Evolutionary conservation across 352 stramenopile genomes (phyloP).

Genomic region (Globisporangium polare): DNA sequence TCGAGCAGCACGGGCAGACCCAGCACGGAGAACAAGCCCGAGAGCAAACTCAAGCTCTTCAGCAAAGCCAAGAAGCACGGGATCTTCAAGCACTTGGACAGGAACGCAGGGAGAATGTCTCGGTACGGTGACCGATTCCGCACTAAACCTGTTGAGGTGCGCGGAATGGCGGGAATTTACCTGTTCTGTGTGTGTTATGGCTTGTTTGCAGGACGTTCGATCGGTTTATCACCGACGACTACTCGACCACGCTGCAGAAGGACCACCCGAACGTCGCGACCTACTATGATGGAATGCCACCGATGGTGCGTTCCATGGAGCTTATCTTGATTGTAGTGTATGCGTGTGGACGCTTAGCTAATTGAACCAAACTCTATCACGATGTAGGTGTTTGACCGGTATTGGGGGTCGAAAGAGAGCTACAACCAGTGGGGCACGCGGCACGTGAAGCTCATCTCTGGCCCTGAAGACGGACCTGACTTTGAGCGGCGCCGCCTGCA

Average conservation of each 20-base stretch:
- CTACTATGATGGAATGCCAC: conserved; percentile 51
- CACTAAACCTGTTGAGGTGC: background rate
- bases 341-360: background rate
- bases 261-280: conserved; percentile 54
- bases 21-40: conserved; percentile 38
- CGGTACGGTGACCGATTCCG: conserved; percentile 24
- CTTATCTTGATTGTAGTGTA: background rate
- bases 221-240: conserved; percentile 58
- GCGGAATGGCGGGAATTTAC: background rate
- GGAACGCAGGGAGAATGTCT: conserved; percentile 37
- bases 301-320: conserved; percentile 2
- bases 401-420: conserved; percentile 66
- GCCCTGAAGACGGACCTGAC: conserved; percentile 24
- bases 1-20: conserved; percentile 28
- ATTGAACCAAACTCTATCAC: background rate
- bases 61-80: conserved; percentile 55
- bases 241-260: conserved; percentile 40
- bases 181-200: background rate
- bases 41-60: conserved; percentile 55
- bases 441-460: conserved; percentile 42
- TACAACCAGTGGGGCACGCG: conserved; percentile 54
- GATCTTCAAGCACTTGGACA: conserved; percentile 59
- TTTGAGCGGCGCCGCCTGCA: conserved; percentile 36
- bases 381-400: conserved; percentile 34
- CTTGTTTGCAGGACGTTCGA: conserved; percentile 57